Percentiles rank a stretch among this genome's conserved stretches.
Evolutionary conservation across 306 rosid genomes (phyloP).

Genomic region (Ammopiptanthus mongolicus): DNA sequence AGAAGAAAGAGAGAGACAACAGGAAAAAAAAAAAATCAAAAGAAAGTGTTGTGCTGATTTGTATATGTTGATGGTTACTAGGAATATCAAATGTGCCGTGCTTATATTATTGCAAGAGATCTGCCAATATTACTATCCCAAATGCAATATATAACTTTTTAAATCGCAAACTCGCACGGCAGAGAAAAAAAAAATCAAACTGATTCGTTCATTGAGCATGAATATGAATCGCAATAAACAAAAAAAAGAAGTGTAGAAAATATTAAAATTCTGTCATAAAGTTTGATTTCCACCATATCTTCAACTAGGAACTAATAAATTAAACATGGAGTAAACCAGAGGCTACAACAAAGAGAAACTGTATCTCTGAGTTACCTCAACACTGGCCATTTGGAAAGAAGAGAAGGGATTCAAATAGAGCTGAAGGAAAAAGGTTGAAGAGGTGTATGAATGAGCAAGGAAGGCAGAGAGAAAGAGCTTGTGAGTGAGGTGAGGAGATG

Average conservation of each 20-base stretch:
- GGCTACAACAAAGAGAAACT: neutral
- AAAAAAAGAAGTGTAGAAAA: neutral
- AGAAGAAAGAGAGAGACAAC: neutral
- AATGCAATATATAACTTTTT: neutral
- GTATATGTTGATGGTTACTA: neutral
- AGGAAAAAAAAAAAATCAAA: no score
- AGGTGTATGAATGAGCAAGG: neutral
- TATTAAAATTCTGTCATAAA: neutral
- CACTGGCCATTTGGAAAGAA: constrained; percentile 69
- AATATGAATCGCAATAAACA: neutral
- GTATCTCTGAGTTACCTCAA: constrained; percentile 61
- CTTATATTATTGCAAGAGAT: neutral
- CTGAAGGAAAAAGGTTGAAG: neutral
- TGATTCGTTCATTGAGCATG: neutral
- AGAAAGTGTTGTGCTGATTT: neutral
- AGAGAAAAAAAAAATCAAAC: neutral
- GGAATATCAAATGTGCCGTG: neutral
- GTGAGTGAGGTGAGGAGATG: constrained; percentile 39
- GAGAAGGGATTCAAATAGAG: constrained; percentile 18
- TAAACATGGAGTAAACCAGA: neutral
- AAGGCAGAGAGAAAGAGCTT: neutral
- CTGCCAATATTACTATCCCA: neutral
- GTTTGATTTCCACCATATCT: neutral
- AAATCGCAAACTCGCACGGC: neutral
- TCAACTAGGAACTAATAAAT: neutral